These are phyloP conservation scores for Microstegium vimineum DNA, from an alignment of 176 grass and related monocot genomes.

Conservation along the genomic window DNA sequence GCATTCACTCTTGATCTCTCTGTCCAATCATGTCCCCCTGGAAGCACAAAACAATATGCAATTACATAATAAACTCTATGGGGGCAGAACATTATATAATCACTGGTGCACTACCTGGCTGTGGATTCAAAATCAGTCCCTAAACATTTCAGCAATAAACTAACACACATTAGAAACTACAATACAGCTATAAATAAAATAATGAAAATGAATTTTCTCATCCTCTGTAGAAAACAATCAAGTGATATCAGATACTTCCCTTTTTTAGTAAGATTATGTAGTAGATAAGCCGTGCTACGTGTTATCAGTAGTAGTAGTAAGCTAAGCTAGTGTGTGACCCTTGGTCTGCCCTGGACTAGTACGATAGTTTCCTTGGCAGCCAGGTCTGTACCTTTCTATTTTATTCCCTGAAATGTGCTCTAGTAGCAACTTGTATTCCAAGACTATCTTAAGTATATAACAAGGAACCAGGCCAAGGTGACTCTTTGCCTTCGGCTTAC, in stretches of 20 bases:
- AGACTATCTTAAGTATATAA: too few species aligned
- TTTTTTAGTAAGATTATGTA: neutral
- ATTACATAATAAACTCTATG: neutral
- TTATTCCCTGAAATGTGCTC: too few species aligned
- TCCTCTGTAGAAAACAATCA: neutral
- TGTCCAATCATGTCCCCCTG: neutral
- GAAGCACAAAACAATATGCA: neutral
- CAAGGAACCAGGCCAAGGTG: too few species aligned
- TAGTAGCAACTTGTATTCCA: too few species aligned
- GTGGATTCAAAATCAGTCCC: neutral
- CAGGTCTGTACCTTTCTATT: too few species aligned
- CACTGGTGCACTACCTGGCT: neutral
- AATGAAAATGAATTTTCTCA: neutral
- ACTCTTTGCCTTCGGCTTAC: too few species aligned
- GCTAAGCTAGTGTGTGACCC: too few species aligned
- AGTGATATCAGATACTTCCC: neutral
- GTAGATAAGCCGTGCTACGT: too few species aligned
- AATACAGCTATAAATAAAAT: neutral
- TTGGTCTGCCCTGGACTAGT: too few species aligned
- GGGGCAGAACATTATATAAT: neutral
- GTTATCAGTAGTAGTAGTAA: too few species aligned
- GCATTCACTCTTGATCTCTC: neutral
- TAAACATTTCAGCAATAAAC: neutral
- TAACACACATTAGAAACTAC: neutral
- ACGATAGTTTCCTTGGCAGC: too few species aligned